Conservation (phyloP, 2,329 filamentous ascomycete species). For the Talaromyces albobiverticillius region DNA sequence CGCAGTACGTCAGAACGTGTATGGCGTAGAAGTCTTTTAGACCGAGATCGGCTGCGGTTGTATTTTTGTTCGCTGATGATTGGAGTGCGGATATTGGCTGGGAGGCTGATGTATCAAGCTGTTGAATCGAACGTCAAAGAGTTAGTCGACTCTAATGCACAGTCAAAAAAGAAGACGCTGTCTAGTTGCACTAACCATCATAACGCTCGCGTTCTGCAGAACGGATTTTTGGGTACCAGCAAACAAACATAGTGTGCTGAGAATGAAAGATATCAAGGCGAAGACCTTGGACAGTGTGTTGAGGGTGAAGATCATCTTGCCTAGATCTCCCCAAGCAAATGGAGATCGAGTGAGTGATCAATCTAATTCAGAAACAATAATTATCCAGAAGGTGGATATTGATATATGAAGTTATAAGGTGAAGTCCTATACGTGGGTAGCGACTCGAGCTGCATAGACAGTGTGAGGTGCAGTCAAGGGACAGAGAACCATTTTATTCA, state of each 20-base stretch:
- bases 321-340: not conserved
- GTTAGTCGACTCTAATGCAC: no score
- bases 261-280: conserved; percentile 54
- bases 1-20: conserved; percentile 61
- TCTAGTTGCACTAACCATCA: conserved; percentile 53
- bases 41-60: conserved; percentile 48
- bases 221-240: conserved; percentile 57
- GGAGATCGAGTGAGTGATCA: not conserved
- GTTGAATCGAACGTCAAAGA: no score
- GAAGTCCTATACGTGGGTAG: not conserved
- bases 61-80: conserved; percentile 23
- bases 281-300: conserved; percentile 49
- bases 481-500: not conserved
- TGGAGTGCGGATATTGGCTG: conserved; percentile 38
- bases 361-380: not conserved
- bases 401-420: no score
- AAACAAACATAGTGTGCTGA: conserved; percentile 60
- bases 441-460: not conserved
- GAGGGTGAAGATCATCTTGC: conserved; percentile 12
- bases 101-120: conserved; percentile 58
- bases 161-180: no score
- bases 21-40: conserved; percentile 61
- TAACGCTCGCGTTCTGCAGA: conserved; percentile 56
- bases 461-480: not conserved
- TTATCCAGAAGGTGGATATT: no score